Base-by-base conservation (phyloP, 1,284 basidiomycete species). In the Trichosporon sp. region DNA sequence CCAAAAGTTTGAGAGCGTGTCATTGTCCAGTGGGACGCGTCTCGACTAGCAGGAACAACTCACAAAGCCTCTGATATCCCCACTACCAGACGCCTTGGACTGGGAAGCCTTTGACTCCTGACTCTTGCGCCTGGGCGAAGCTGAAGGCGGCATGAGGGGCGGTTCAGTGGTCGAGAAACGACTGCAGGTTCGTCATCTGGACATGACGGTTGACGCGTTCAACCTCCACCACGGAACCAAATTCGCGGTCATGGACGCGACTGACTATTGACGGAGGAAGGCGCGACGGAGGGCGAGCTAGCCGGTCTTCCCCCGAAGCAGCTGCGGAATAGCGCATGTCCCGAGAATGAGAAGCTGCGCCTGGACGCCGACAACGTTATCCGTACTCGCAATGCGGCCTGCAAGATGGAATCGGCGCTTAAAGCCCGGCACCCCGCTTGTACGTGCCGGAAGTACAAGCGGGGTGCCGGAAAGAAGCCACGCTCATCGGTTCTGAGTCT, bases 121-220 rank as follows among this genome's bases (percentile, higher is more conserved):
- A n/a, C 56, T 60, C 56, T 60, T 60, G 56, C 56, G 56, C 56
- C 56, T 29, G 8, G 56, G 56, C 21, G 56, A 60, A n/a, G 56
- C 56, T 29, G 56, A 60, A 15, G 56, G 56, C 56, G 56, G 56
- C 56, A 60, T 60, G 27, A 18, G 29, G 56, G 56, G 18, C 29
- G 56, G 56, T 60, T 29, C 21, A n/a, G 56, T 60, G 29, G 27
- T 7, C 56, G 27, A 18, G 27, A n/a, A 8, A n/a, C 11, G 56
- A 7, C 56, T 32, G 31, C 56, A 29, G 27, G 18, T 31, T 29
- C 56, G 56, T 60, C 56, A 60, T 60, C 31, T 60, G 29, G 29
- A 60, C 15, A 60, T 60, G 56, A 60, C 56, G 56, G 56, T 60
- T 60, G 56, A 60, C 56, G 56, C 56, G 56, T 60, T 18, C 56